Evolutionary conservation across 805 yeast species (phyloP).

Genomic region (Isabelozyma heimii): DNA sequence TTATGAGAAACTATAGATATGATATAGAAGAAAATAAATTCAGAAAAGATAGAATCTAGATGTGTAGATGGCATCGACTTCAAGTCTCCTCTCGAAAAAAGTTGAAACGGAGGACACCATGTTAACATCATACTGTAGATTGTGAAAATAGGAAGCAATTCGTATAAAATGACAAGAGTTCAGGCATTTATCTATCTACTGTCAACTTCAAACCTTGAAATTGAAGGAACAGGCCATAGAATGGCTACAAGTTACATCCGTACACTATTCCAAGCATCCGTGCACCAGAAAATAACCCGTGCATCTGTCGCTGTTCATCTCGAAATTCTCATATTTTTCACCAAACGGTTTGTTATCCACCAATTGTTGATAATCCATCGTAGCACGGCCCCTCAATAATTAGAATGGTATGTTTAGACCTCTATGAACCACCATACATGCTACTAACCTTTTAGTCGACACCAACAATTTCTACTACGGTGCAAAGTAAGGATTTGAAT

Average conservation of each 20-base stretch:
- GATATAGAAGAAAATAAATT: neutral
- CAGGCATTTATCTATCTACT: no score
- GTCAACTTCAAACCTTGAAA: no score
- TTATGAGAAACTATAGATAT: slow-evolving; percentile 7
- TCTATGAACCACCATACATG: neutral
- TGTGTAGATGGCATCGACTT: no score
- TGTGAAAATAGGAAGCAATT: no score
- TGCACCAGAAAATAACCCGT: neutral
- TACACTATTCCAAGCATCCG: neutral
- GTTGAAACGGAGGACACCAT: no score
- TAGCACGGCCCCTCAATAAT: neutral
- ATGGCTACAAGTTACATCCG: no score
- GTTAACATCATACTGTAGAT: no score
- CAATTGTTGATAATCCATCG: neutral
- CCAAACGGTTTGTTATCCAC: neutral
- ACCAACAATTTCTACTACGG: slow-evolving; percentile 28
- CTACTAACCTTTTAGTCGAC: slow-evolving; percentile 10
- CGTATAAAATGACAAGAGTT: no score
- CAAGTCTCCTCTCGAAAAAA: no score
- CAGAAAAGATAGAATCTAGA: no score
- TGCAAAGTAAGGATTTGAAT: slow-evolving; percentile 30
- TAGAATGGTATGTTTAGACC: slow-evolving; percentile 2
- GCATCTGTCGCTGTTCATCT: neutral
- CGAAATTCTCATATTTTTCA: neutral
- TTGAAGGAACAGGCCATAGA: no score